Evolutionary conservation across 75 land plant species (phyloP).

Genomic region (Adiantum capillusveneris): DNA sequence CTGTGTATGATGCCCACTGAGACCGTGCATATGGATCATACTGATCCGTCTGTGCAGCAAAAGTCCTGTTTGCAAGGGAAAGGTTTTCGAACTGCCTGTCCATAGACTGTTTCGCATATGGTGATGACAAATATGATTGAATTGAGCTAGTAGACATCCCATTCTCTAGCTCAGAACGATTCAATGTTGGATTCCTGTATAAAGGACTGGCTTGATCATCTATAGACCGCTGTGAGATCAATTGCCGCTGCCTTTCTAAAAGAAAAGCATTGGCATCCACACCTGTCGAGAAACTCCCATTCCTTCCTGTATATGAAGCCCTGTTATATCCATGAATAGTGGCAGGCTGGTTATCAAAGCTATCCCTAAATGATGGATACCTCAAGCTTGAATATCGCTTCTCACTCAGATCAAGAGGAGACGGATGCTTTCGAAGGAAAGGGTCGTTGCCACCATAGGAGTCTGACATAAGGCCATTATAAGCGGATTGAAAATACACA

Average conservation of each 20-base stretch:
- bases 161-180: not conserved
- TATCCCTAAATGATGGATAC: slow-evolving; percentile 38
- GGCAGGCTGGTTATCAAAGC: slow-evolving; percentile 58
- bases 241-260: slow-evolving; percentile 5
- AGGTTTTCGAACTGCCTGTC: not conserved
- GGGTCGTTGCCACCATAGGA: not conserved
- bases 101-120: not conserved
- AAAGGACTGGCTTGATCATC: not conserved
- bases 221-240: too few relatives aligned
- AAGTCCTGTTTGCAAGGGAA: not conserved
- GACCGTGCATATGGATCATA: not conserved
- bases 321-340: slow-evolving; percentile 89
- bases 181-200: not conserved
- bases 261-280: slow-evolving; percentile 9
- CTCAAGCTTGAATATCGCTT: slow-evolving; percentile 69
- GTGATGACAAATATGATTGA: not conserved
- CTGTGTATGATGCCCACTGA: slow-evolving; percentile 16
- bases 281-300: slow-evolving; percentile 22
- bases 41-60: not conserved
- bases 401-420: slow-evolving; percentile 32
- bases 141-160: not conserved
- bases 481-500: not conserved
- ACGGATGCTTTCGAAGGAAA: slow-evolving; percentile 11
- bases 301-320: slow-evolving; percentile 50
- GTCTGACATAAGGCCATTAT: too few relatives aligned